phyloP scores from a whole-genome alignment of 495 filamentous ascomycete genomes.

The Aspergillus funiculosus region DNA sequence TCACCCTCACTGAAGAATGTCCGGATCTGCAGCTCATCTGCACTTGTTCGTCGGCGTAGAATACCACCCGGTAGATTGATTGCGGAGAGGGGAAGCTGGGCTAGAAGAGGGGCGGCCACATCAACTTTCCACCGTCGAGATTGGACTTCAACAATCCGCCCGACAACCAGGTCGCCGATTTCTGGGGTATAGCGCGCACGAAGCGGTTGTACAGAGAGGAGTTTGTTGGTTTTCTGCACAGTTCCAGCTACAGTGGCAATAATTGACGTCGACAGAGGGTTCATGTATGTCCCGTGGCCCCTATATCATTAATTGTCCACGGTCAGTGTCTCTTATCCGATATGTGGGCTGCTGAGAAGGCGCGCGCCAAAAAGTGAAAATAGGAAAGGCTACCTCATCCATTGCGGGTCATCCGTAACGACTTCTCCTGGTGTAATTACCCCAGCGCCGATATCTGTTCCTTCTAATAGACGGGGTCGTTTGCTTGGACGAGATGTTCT shows the following conservation, averaged over 20 bases:
- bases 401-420: slow-evolving; percentile 87
- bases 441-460: slow-evolving; percentile 29
- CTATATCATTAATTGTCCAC: slow-evolving; percentile 29
- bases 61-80: slow-evolving; percentile 97
- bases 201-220: slow-evolving; percentile 81
- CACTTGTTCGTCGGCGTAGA: slow-evolving; percentile 79
- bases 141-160: slow-evolving; percentile 88
- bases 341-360: too few species aligned
- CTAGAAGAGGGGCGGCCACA: slow-evolving; percentile 75
- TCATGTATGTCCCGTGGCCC: slow-evolving; percentile 76
- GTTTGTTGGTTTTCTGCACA: slow-evolving; percentile 87
- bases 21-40: slow-evolving; percentile 92
- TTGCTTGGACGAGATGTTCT: slow-evolving; percentile 35
- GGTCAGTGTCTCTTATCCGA: neutral
- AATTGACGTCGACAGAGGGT: slow-evolving; percentile 58
- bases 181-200: slow-evolving; percentile 92
- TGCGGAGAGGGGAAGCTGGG: slow-evolving; percentile 71
- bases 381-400: slow-evolving; percentile 69
- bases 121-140: slow-evolving; percentile 90
- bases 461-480: slow-evolving; percentile 30
- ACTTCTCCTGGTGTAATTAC: slow-evolving; percentile 87
- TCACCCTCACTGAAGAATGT: slow-evolving; percentile 91
- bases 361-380: slow-evolving; percentile 1
- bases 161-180: slow-evolving; percentile 92
- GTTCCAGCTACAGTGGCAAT: slow-evolving; percentile 82